Evolutionary conservation across 352 stramenopile genomes (phyloP), one percentile per base, ranked within the genome.

Genomic region (Phytophthora megakarya): DNA sequence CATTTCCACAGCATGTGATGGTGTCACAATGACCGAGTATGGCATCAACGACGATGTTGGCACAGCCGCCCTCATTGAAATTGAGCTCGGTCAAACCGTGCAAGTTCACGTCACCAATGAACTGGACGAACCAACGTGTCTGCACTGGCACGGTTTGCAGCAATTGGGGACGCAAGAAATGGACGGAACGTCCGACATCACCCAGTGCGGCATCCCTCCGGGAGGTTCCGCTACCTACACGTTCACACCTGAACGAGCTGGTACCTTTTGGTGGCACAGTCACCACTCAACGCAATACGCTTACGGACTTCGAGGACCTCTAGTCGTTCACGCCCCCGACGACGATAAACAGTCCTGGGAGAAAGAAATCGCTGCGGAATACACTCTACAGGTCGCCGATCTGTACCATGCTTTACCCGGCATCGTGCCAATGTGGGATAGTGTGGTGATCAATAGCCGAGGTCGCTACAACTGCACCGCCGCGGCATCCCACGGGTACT

Each of bases 241-340:
- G 10, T 74, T 78, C 57, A 78, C 62, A 15, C 67, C 62, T 1
- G 57, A 68, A 18, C 32, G 57, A 12, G 51, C 62, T 10, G 67
- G 71, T 15, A 77, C 50, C 26, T 75, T 66, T 50, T 78, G 71
- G 67, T 78, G 67, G 49, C 68, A 76, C 51, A 62, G 53, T n/a
- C n/a, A n/a, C n/a, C n/a, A n/a, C n/a, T n/a, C n/a, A n/a, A n/a
- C n/a, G n/a, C n/a, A n/a, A n/a, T n/a, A n/a, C n/a, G n/a, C n/a
- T n/a, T n/a, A n/a, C n/a, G n/a, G n/a, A n/a, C n/a, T n/a, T n/a
- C n/a, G n/a, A n/a, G n/a, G n/a, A n/a, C n/a, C n/a, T n/a, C n/a
- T n/a, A n/a, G n/a, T n/a, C n/a, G n/a, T n/a, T n/a, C n/a, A n/a
- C n/a, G n/a, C n/a, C n/a, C n/a, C n/a, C n/a, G n/a, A n/a, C n/a